Base-by-base conservation (phyloP, 2,329 filamentous ascomycete genomes). In the Phialophora chinensis region DNA sequence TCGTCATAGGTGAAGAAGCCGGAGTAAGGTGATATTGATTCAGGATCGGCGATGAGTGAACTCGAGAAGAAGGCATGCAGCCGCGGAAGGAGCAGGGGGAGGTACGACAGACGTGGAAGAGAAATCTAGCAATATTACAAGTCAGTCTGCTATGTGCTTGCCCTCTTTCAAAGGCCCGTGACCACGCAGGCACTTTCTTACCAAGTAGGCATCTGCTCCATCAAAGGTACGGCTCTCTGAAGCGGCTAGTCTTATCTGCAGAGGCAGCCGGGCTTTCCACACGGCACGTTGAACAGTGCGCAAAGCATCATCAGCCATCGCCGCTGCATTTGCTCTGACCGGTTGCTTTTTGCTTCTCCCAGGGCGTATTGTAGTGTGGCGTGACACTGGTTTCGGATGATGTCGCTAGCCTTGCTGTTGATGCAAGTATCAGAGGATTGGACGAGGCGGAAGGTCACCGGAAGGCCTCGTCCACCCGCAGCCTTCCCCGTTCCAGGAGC, bases 1-100 rank as follows among this genome's bases (percentile, higher is more conserved):
- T 82, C 84, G 75, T 91, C 87, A 73, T 88, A 89, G 1, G 86
- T 87, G 69, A 92, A 85, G 85, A 87, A 89, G 23, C 85, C 84
- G 52, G 86, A 79, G 65, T 85, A 80, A 7, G 83, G 74, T 2
- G 79, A 70, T 10, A 70, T 60, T 67, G 77, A 79, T 35, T 84
- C 79, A 52, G 83, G 78, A 3, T 87, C 83, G 69, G 88, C 81
- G 71, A 90, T 90, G 44, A 90, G 77, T 29, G 77, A 83, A 14
- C 80, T 71, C 1, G 79, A 73, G 75, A 90, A 91, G 80, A 91
- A 91, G 58, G 82, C 79, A 70, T 87, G 86, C 6, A 91, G 79
- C 63, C 82, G 84, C 17, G 86, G 84, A 3, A 90, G 82, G 29
- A 91, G 81, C 56, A 90, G 85, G 5, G 88, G 87, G 0, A 91